Percentiles rank a stretch among this genome's conserved stretches.
Evolutionary conservation across 495 filamentous ascomycete genomes (phyloP).

Genomic region (Penicillium crystallinum): DNA sequence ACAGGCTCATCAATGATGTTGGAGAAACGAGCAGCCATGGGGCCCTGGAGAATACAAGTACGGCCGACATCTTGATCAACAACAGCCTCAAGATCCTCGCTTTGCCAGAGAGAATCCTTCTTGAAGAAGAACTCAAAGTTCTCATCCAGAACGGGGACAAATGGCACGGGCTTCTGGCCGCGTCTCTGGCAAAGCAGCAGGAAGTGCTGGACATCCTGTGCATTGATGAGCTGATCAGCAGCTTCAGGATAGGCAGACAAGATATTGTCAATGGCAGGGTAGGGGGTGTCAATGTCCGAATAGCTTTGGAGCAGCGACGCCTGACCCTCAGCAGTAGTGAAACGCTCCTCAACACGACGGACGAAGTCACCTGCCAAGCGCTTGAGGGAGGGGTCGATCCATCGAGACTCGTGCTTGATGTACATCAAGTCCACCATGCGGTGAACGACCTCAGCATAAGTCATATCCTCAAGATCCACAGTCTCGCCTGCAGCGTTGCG

Average conservation of each 20-base stretch:
- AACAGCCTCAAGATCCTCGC: constrained; percentile 92
- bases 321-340: constrained; percentile 59
- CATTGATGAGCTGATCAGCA: constrained; percentile 87
- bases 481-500: constrained; percentile 70
- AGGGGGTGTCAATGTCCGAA: constrained; percentile 79
- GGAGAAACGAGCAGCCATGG: constrained; percentile 88
- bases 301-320: constrained; percentile 80
- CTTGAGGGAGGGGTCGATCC: constrained; percentile 84
- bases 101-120: constrained; percentile 99
- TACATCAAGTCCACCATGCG: constrained; percentile 97
- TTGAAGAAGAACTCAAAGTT: constrained; percentile 99
- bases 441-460: constrained; percentile 84
- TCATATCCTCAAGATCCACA: constrained; percentile 97
- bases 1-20: constrained; percentile 85
- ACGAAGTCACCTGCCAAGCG: constrained; percentile 91
- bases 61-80: constrained; percentile 92
- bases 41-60: constrained; percentile 93
- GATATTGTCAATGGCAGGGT: constrained; percentile 67
- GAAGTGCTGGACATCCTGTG: constrained; percentile 96
- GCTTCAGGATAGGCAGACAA: constrained; percentile 79
- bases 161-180: constrained; percentile 93
- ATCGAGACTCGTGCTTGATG: constrained; percentile 85
- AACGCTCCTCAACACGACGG: constrained; percentile 90
- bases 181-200: constrained; percentile 86
- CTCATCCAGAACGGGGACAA: constrained; percentile 88